phyloP scores from a whole-genome alignment of 2,329 filamentous ascomycete genomes.

The Penicillium glabrum region DNA sequence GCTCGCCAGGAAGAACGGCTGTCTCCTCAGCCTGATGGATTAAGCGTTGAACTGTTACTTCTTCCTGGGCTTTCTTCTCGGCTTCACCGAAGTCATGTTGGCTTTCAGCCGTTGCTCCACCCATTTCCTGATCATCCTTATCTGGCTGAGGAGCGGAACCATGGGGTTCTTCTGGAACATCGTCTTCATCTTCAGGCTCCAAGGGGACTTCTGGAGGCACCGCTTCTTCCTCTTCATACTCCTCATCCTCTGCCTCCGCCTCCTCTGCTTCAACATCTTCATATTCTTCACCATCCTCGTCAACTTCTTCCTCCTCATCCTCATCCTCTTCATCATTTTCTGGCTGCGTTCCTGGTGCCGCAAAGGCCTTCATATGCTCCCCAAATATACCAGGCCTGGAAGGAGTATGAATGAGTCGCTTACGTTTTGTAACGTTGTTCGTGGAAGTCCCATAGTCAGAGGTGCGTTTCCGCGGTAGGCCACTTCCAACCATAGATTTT shows the following conservation, averaged over 20 bases:
- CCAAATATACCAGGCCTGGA: constrained; percentile 43
- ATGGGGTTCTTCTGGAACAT: constrained; percentile 6
- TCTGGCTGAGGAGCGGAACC: not conserved
- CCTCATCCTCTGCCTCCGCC: constrained; percentile 20
- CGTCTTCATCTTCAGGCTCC: constrained; percentile 20
- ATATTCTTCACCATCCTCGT: not conserved
- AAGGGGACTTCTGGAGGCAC: constrained; percentile 4
- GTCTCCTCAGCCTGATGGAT: constrained; percentile 49
- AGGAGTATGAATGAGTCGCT: constrained; percentile 39
- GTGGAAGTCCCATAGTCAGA: constrained; percentile 26
- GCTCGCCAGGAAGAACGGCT: constrained; percentile 43
- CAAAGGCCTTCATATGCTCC: constrained; percentile 52
- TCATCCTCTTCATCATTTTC: constrained; percentile 20
- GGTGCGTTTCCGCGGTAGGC: constrained; percentile 40
- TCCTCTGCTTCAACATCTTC: constrained; percentile 27
- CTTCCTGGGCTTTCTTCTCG: constrained; percentile 53
- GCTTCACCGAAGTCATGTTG: constrained; percentile 55
- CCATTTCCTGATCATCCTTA: constrained; percentile 3
- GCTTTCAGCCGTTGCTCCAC: constrained; percentile 18
- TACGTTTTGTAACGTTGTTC: constrained; percentile 33
- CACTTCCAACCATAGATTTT: constrained; percentile 64
- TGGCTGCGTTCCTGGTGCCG: constrained; percentile 53
- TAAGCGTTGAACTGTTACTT: constrained; percentile 45
- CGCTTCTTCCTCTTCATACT: constrained; percentile 16
- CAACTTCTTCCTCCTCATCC: constrained; percentile 25